Conservation (phyloP, 2,329 filamentous ascomycete species). For the Calonectria crousiana region DNA sequence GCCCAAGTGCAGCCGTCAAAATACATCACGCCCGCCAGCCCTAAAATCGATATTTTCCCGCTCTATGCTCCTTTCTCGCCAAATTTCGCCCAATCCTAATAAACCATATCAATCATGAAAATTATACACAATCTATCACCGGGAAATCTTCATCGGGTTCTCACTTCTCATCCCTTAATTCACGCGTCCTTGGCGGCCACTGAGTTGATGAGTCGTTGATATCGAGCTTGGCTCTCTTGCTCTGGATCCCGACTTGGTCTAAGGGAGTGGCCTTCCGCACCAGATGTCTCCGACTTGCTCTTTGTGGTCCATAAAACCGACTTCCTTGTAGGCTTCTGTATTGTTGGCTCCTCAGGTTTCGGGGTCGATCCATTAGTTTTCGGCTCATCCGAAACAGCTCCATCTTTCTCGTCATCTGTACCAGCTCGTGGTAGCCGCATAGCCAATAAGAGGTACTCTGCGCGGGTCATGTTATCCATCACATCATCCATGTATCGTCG, state of each 20-base stretch:
- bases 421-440: slow-evolving; percentile 70
- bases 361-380: slow-evolving; percentile 48
- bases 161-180: slow-evolving; percentile 26
- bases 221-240: slow-evolving; percentile 50
- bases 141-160: neutral
- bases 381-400: slow-evolving; percentile 44
- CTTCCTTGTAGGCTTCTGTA: slow-evolving; percentile 39
- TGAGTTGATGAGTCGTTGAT: slow-evolving; percentile 53
- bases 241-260: slow-evolving; percentile 49
- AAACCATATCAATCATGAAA: slow-evolving; percentile 28
- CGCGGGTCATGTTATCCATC: slow-evolving; percentile 77
- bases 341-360: slow-evolving; percentile 43
- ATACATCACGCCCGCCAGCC: slow-evolving; percentile 31
- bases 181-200: slow-evolving; percentile 51
- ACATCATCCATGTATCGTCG: slow-evolving; percentile 76
- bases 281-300: slow-evolving; percentile 35
- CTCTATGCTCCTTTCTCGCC: slow-evolving; percentile 41
- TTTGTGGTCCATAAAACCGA: slow-evolving; percentile 53
- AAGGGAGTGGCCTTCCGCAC: slow-evolving; percentile 32
- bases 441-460: slow-evolving; percentile 75
- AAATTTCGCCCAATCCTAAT: slow-evolving; percentile 29
- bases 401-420: slow-evolving; percentile 48
- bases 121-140: slow-evolving; percentile 26
- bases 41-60: slow-evolving; percentile 28
- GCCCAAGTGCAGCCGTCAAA: slow-evolving; percentile 13